These are phyloP conservation scores for Salix dunnii DNA, from an alignment of 345 rosid species.

Conservation along the genomic window DNA sequence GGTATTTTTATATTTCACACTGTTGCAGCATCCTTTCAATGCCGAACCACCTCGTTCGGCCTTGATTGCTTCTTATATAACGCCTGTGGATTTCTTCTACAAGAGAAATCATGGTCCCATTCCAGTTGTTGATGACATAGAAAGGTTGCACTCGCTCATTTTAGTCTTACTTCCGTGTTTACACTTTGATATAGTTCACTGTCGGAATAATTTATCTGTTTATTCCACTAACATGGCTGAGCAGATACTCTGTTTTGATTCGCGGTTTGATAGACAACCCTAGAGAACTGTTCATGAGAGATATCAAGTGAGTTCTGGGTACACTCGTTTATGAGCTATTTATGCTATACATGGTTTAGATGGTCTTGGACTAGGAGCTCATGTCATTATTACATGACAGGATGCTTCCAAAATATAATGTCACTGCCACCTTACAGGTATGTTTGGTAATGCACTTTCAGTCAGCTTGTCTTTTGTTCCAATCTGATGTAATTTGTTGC, in stretches of 20 bases:
- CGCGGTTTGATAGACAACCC: conserved; percentile 53
- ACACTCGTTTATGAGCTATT: not conserved
- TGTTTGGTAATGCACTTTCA: not conserved
- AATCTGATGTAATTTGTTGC: not conserved
- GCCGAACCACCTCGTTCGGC: conserved; percentile 87
- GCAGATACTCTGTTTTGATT: conserved; percentile 58
- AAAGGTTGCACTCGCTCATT: conserved; percentile 38
- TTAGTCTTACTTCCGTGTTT: not conserved
- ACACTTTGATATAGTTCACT: not conserved
- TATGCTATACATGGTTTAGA: not conserved
- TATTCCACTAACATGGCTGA: conserved; percentile 5
- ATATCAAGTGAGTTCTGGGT: conserved; percentile 53
- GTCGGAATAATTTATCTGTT: conserved; percentile 6
- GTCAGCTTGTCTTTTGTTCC: not conserved
- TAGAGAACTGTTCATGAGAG: conserved; percentile 54
- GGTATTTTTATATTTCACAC: not conserved
- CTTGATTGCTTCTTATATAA: conserved; percentile 61
- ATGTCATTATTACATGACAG: conserved; percentile 35
- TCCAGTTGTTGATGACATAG: conserved; percentile 70
- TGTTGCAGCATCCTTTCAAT: conserved; percentile 80
- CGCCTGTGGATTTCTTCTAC: conserved; percentile 85
- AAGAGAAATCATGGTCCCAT: conserved; percentile 95
- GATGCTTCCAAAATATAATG: conserved; percentile 70
- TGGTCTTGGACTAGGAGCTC: not conserved
- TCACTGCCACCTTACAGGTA: conserved; percentile 86